Evolutionary conservation across 2,329 filamentous ascomycete species (phyloP).

Genomic region (Clarireedia paspali): DNA sequence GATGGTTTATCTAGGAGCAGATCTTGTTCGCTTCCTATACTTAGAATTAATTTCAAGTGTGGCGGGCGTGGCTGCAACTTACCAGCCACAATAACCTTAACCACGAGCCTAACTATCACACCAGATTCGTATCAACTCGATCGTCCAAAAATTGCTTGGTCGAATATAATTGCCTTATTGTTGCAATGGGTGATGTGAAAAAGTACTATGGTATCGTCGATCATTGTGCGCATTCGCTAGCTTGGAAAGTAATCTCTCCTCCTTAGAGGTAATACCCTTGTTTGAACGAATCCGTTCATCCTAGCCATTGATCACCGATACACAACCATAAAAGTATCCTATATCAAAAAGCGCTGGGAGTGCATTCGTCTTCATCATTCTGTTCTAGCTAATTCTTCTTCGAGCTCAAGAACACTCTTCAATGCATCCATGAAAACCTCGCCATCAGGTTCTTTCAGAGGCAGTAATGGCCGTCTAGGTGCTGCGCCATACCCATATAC

Average conservation of each 20-base stretch:
- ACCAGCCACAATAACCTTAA: no score
- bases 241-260: not conserved
- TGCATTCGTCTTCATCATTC: not conserved
- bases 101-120: no score
- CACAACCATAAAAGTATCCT: no score
- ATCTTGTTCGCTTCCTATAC: no score
- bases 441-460: not conserved
- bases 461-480: not conserved
- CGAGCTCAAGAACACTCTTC: not conserved
- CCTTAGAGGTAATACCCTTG: not conserved
- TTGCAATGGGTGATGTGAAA: not conserved
- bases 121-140: not conserved
- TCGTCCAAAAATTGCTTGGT: not conserved
- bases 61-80: no score
- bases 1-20: no score
- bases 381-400: not conserved
- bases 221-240: not conserved
- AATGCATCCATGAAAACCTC: not conserved
- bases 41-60: no score
- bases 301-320: not conserved
- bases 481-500: not conserved
- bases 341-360: not conserved
- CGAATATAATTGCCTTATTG: not conserved
- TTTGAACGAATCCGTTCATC: not conserved
- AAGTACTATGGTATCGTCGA: not conserved